A percentile compares a stretch with the other conserved stretches of the same genome.
These are phyloP conservation scores for Crucibulum laeve DNA, from an alignment of 768 basidiomycete genomes.

Conservation along the genomic window DNA sequence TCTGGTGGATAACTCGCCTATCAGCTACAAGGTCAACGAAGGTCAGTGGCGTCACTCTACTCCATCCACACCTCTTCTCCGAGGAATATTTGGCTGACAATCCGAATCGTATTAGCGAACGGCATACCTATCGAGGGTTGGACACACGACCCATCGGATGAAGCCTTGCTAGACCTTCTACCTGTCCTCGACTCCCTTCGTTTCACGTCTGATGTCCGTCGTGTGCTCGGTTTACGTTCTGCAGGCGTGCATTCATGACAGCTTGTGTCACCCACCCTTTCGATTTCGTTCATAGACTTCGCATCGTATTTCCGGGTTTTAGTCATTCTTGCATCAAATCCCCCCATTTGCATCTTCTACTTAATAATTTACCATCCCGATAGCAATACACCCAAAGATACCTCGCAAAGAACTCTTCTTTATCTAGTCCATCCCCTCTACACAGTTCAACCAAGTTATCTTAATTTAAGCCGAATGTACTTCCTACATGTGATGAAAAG, in stretches of 20 bases:
- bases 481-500: too few species aligned
- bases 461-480: slow-evolving; percentile 1
- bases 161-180: slow-evolving; percentile 91
- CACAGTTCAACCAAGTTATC: background rate
- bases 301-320: too few species aligned
- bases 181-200: slow-evolving; percentile 94
- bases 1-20: slow-evolving; percentile 93
- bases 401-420: slow-evolving; percentile 7
- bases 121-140: slow-evolving; percentile 99
- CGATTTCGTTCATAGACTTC: too few species aligned
- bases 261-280: background rate
- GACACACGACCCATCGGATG: slow-evolving; percentile 96
- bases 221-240: slow-evolving; percentile 71
- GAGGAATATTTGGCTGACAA: background rate
- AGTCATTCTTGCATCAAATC: too few species aligned
- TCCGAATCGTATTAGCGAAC: too few species aligned
- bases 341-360: too few species aligned
- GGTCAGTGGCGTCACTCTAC: slow-evolving; percentile 43
- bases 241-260: slow-evolving; percentile 34
- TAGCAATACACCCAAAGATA: slow-evolving; percentile 8
- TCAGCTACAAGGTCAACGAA: slow-evolving; percentile 90
- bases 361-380: too few species aligned
- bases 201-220: slow-evolving; percentile 93
- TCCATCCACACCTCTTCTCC: slow-evolving; percentile 3
- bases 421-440: background rate